Evolutionary conservation across 306 rosid species (phyloP).

Genomic region (Luffa aegyptiaca): DNA sequence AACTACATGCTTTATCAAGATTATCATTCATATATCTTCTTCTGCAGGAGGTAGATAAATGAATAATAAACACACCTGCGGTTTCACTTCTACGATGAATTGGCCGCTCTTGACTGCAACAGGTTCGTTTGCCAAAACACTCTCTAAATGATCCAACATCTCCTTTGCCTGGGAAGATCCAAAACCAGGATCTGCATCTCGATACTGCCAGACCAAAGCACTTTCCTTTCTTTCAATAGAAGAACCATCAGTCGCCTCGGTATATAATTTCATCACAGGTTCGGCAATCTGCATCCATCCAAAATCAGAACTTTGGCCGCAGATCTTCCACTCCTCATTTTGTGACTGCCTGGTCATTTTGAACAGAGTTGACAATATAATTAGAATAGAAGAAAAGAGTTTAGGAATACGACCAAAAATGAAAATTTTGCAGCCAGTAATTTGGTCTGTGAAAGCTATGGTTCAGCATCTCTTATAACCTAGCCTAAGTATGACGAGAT

Average conservation of each 20-base stretch:
- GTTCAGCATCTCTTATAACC: not conserved
- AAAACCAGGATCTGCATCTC: conserved; percentile 63
- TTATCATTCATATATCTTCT: not conserved
- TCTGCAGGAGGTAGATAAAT: not conserved
- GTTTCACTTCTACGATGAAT: conserved; percentile 66
- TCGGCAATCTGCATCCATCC: conserved; percentile 77
- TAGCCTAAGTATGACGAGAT: not conserved
- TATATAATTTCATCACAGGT: conserved; percentile 63
- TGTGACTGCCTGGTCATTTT: conserved; percentile 42
- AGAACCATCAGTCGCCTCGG: conserved; percentile 85
- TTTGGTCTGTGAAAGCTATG: not conserved
- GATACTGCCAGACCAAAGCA: conserved; percentile 75
- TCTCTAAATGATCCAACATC: conserved; percentile 75
- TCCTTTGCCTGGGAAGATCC: conserved; percentile 85
- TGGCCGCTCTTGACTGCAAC: conserved; percentile 80
- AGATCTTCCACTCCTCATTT: conserved; percentile 43
- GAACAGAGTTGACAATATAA: not conserved
- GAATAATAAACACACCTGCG: conserved; percentile 41
- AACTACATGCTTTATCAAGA: not conserved
- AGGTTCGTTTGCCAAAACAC: conserved; percentile 81
- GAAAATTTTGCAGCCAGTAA: not conserved
- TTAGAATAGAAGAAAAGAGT: not conserved
- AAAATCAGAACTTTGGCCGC: conserved; percentile 45
- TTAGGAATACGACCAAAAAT: not conserved
- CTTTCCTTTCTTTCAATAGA: conserved; percentile 64